Percentiles rank a stretch among this genome's conserved stretches.
These are phyloP conservation scores for Tilletia setariae DNA, from an alignment of 1,284 basidiomycete genomes.

Conservation along the genomic window DNA sequence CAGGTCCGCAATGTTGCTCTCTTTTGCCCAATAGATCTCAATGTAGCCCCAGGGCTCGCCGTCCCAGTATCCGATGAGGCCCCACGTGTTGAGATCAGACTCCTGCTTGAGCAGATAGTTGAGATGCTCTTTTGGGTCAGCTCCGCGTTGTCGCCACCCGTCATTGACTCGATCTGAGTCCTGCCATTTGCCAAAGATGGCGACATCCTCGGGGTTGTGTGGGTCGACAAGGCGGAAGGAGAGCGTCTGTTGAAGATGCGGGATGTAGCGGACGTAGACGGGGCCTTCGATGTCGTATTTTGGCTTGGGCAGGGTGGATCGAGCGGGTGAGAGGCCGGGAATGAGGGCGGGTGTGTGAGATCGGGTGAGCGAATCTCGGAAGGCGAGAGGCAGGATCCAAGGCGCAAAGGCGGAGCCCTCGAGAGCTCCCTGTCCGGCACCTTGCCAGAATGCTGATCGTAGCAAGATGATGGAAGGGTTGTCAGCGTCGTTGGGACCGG, in stretches of 20 bases:
- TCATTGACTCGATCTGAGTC: slow-evolving; percentile 44
- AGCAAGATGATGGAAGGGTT: slow-evolving; percentile 25
- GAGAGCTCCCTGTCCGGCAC: not conserved
- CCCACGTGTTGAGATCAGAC: slow-evolving; percentile 26
- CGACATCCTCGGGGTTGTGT: slow-evolving; percentile 32
- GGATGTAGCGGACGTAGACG: slow-evolving; percentile 44
- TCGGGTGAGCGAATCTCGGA: not conserved
- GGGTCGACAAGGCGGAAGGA: slow-evolving; percentile 40
- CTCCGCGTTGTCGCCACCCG: slow-evolving; percentile 44
- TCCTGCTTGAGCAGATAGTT: slow-evolving; percentile 33
- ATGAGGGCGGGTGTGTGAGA: not conserved
- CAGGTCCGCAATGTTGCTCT: slow-evolving; percentile 30
- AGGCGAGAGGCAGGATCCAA: not conserved
- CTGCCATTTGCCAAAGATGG: slow-evolving; percentile 44
- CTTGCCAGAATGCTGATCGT: slow-evolving; percentile 40
- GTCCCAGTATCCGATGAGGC: slow-evolving; percentile 48
- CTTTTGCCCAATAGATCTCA: slow-evolving; percentile 45
- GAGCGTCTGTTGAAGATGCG: slow-evolving; percentile 38
- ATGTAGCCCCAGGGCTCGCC: slow-evolving; percentile 50
- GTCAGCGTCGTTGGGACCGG: not conserved
- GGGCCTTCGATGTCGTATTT: not conserved
- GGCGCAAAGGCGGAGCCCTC: not conserved
- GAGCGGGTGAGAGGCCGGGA: not conserved
- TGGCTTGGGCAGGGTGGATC: slow-evolving; percentile 2
- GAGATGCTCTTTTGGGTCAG: slow-evolving; percentile 34